Base-by-base conservation (phyloP, 140 eudicot genomes). In the Oenanthe javanica region DNA sequence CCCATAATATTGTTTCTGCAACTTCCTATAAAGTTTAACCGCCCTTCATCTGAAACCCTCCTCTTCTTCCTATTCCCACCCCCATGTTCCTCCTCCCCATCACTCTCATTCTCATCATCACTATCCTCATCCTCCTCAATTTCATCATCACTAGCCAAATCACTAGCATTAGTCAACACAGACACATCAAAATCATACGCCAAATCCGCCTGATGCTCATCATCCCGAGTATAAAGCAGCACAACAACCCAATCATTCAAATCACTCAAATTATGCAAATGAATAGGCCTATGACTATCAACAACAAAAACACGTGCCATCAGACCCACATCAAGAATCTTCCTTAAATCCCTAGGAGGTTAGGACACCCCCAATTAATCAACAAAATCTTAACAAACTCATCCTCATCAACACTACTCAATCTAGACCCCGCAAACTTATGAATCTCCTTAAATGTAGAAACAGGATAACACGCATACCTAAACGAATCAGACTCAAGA, bases 201-300 rank as follows among this genome's bases (percentile, higher is more conserved):
- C 79, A 94, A 81, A 87, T 92, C 97, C 16, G 96, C 91, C 31
- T 92, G 96, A 21, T 84, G 80, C 87, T 94, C 98, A 78, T 94
- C 98, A 79, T 92, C 99, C 49, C 50, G 71, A 0, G 97, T 91
- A 74, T 90, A 93, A 31, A 31, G 36, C 42, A 95, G 86, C 80
- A 93, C 96, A 52, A 95, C 91, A 31, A 95, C 98, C 2, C 92
- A 72, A 18, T 90, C 97, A 82, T 95, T 95, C 71, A 77, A 81
- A 13, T 86, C 82, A 63, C 87, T 90, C 76, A 95, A 79, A 84
- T 95, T 95, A 71, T 93, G 96, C 85, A 95, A 81, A 84, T 95
- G 99, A 81, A 95, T 92, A 9, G 99, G 99, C 14, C 99, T 86
- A 79, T 95, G 99, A 85, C 97, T 90, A 76, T 95, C 98, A 0